A percentile compares a stretch with the other conserved stretches of the same genome.
Conservation (phyloP, 306 rosid species). For the Fragaria iinumae region DNA sequence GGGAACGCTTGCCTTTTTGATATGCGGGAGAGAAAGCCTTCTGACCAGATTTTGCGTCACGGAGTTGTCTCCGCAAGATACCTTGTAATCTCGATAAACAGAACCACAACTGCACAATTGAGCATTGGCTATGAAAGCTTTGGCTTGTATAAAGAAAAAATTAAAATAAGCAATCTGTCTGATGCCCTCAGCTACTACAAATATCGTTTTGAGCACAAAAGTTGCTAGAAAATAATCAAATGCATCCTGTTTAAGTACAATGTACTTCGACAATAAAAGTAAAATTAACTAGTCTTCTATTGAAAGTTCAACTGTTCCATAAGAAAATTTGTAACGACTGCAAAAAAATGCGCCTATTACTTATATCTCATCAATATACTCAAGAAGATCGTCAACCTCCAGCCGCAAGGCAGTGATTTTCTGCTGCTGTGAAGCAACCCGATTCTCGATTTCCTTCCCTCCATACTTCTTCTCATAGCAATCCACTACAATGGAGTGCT, state of each 20-base stretch:
- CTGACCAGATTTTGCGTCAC: too few species aligned
- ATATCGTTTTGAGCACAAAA: too few species aligned
- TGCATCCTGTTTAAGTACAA: background rate
- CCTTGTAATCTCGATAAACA: too few species aligned
- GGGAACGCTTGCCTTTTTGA: too few species aligned
- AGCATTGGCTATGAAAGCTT: too few species aligned
- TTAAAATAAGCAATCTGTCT: too few species aligned
- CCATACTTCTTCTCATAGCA: conserved; percentile 86
- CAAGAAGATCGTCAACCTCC: conserved; percentile 83
- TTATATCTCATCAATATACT: conserved; percentile 66
- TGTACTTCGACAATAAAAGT: background rate
- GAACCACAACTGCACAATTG: too few species aligned
- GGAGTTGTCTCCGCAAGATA: too few species aligned
- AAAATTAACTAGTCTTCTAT: background rate
- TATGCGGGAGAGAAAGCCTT: too few species aligned
- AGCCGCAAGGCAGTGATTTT: conserved; percentile 68
- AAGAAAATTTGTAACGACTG: background rate
- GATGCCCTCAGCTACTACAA: too few species aligned
- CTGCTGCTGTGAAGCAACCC: conserved; percentile 72
- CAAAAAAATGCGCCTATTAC: background rate
- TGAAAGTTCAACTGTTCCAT: background rate
- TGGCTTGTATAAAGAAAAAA: too few species aligned
- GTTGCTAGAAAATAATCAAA: background rate
- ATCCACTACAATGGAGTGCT: conserved; percentile 79
- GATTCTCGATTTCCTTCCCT: conserved; percentile 89